Evolutionary conservation across 257 asterid genomes (phyloP), one percentile per base, ranked within the genome.

Genomic region (Penstemon barbatus): DNA sequence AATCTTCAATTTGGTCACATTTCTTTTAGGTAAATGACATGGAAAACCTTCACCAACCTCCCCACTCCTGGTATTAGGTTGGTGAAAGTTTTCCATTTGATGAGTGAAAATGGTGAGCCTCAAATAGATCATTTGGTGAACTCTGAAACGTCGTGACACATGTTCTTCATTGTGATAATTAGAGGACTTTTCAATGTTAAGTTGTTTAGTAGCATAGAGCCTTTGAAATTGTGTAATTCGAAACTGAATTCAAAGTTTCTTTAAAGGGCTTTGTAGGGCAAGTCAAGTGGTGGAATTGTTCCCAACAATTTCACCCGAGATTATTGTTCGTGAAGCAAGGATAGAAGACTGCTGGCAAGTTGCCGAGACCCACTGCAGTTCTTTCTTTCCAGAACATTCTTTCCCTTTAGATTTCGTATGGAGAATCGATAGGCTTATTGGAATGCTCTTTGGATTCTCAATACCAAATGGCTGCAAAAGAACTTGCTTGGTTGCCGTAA

Each of bases 281-380:
- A 90, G 96, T 74, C 96, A 90, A 73, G 72, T 90, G 68, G 96
- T 90, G 11, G 96, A 87, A 39, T 62, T 93, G 53, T 90, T 86
- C 70, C 86, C 96, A 19, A 65, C 90, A 19, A 25, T 79, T 57
- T 88, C 92, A 12, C 97, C 97, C 0, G 96, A 87, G 54, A 75
- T 93, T 33, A 81, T 85, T 12, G 89, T 93, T 60, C 90, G 97
- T 63, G 96, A 93, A 75, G 99, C 96, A 40, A 85, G 95, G 79
- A 71, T 88, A 71, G 99, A 93, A 73, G 99, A 93, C 83, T 90
- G 89, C 80, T 93, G 99, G 99, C 97, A 90, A 84, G 95, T 93
- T 9, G 96, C 92, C 4, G 99, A 93, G 80, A 93, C 97, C 4
- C 96, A 90, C 78, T 93, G 96, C 82, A 93, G 95, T 74, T 81